Evolutionary conservation across 1,139 yeast species (phyloP).

Genomic region (Sugiyamaella paludigena): DNA sequence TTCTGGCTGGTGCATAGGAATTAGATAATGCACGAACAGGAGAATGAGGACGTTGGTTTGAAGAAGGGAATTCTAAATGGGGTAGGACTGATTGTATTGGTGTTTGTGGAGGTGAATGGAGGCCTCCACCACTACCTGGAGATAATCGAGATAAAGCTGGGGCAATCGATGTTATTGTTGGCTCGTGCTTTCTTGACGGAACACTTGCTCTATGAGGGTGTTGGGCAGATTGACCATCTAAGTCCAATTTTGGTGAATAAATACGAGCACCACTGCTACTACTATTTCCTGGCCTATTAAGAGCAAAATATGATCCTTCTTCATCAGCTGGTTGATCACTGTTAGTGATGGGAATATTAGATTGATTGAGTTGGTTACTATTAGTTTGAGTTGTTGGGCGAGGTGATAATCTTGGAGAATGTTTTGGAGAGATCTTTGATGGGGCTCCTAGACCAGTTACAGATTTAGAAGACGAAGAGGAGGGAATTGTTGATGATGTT

Average conservation of each 20-base stretch:
- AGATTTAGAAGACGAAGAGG: no score
- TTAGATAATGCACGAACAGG: conserved; percentile 30
- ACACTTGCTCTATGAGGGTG: conserved; percentile 1
- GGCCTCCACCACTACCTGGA: no score
- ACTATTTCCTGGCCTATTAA: not conserved
- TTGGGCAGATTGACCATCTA: conserved; percentile 9
- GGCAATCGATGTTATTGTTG: not conserved
- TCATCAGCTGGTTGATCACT: conserved; percentile 3
- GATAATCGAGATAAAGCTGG: no score
- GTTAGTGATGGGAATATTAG: not conserved
- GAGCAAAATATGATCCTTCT: conserved; percentile 8
- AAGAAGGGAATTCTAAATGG: no score
- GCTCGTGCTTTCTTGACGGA: conserved; percentile 6
- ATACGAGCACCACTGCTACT: not conserved
- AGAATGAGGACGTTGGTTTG: conserved; percentile 18
- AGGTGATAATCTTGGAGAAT: conserved; percentile 5
- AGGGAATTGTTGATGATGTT: not conserved
- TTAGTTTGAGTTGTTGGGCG: conserved; percentile 1
- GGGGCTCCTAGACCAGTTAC: not conserved
- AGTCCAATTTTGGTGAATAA: not conserved
- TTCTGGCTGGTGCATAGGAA: conserved; percentile 33
- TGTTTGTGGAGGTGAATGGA: no score
- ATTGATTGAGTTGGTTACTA: not conserved
- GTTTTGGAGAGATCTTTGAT: conserved; percentile 1
- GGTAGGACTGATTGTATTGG: no score